Conservation (phyloP, 1,139 yeast species). For the Yarrowia galli region DNA sequence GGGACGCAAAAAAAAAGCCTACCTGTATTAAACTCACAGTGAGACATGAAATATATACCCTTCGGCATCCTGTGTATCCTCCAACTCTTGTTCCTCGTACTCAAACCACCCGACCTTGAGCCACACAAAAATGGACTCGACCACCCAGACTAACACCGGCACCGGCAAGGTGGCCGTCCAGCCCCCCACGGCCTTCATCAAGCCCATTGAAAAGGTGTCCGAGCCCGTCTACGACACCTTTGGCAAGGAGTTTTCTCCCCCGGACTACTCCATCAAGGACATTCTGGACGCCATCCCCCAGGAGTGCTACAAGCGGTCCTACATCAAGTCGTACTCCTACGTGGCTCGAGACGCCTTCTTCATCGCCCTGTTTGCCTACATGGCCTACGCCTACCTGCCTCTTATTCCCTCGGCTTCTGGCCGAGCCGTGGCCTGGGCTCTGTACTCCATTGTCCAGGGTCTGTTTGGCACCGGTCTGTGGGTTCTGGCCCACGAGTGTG, state of each 20-base stretch:
- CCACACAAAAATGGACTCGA: slow-evolving; percentile 28
- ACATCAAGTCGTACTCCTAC: slow-evolving; percentile 63
- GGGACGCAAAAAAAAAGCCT: slow-evolving; percentile 8
- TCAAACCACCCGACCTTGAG: background rate
- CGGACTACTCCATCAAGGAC: slow-evolving; percentile 77
- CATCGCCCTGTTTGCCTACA: slow-evolving; percentile 60
- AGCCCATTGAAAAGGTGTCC: slow-evolving; percentile 19
- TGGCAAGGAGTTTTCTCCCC: slow-evolving; percentile 74
- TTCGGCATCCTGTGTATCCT: background rate
- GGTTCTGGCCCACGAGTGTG: slow-evolving; percentile 92
- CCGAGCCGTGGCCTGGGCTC: slow-evolving; percentile 66
- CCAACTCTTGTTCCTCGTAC: background rate
- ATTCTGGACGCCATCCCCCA: slow-evolving; percentile 75
- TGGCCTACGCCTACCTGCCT: slow-evolving; percentile 64
- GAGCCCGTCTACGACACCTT: slow-evolving; percentile 54
- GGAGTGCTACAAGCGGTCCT: slow-evolving; percentile 74
- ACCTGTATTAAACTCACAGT: background rate
- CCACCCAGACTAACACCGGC: slow-evolving; percentile 30
- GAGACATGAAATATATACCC: slow-evolving; percentile 20
- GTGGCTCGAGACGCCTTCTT: slow-evolving; percentile 69
- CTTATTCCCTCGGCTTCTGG: slow-evolving; percentile 55
- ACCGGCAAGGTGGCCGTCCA: slow-evolving; percentile 36
- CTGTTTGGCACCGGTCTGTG: slow-evolving; percentile 80
- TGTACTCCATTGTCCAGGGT: slow-evolving; percentile 65
- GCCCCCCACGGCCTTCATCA: slow-evolving; percentile 35